Evolutionary conservation across 805 yeast genomes (phyloP).

Genomic region (Monosporozyma siamensis): DNA sequence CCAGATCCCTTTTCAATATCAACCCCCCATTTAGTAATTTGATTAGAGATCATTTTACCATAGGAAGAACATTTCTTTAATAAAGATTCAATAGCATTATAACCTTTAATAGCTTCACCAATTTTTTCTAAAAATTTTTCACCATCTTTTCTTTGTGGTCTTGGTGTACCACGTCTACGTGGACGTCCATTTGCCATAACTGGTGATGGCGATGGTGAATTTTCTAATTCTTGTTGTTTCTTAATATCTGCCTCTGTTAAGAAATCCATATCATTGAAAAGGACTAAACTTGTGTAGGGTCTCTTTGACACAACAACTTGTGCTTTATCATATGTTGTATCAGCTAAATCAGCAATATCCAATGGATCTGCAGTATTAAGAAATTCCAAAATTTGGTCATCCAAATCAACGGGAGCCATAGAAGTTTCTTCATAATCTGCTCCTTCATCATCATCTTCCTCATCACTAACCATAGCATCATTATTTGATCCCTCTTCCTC

Average conservation of each 20-base stretch:
- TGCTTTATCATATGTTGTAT: conserved; percentile 59
- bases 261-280: conserved; percentile 51
- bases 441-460: conserved; percentile 33
- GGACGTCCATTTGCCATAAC: conserved; percentile 18
- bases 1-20: conserved; percentile 52
- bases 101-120: conserved; percentile 66
- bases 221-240: conserved; percentile 13
- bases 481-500: conserved; percentile 21
- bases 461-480: conserved; percentile 34
- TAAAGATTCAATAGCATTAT: conserved; percentile 89
- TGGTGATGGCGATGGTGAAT: neutral
- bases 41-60: conserved; percentile 60
- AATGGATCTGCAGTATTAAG: conserved; percentile 66
- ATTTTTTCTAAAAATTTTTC: conserved; percentile 65
- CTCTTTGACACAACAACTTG: conserved; percentile 52
- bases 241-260: conserved; percentile 28
- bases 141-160: conserved; percentile 51
- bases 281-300: conserved; percentile 56
- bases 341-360: conserved; percentile 75
- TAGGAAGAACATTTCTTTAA: conserved; percentile 73
- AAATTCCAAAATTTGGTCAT: conserved; percentile 60
- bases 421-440: conserved; percentile 24
- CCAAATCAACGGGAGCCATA: conserved; percentile 36
- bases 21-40: conserved; percentile 86
- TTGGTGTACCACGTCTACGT: conserved; percentile 30